Evolutionary conservation across 1,284 basidiomycete species (phyloP), one percentile per base, ranked within the genome.

Genomic region (Sparassis latifolia): DNA sequence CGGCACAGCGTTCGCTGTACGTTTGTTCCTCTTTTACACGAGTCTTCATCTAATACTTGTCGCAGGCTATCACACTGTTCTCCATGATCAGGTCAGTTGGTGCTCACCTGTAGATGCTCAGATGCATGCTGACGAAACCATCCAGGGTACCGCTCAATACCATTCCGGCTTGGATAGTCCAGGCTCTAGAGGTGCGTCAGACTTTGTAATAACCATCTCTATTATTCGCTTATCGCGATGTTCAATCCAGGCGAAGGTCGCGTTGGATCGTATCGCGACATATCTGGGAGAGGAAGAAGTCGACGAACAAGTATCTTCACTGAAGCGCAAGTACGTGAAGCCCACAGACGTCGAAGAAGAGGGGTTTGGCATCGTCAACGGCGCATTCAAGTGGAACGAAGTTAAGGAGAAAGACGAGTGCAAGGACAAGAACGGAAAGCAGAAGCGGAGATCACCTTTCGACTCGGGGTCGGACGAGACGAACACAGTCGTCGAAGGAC

Each of bases 221-320:
- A 20, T 20, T 20, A 20, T 20, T 20, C 20, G 20, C 20, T 20
- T 20, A 20, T 20, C 20, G 20, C 20, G 20, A 20, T 20, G 20
- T 20, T 20, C 20, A 20, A 20, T 20, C 20, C 20, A 92, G 77
- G 78, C 87, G 0, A 75, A 80, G 28, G 88, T 96, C 2, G 81
- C 89, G 0, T 65, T 95, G 30, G 78, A 89, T 46, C 86, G 93
- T 45, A 89, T 96, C 51, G 76, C 88, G 31, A 82, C 79, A 0
- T 96, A 87, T 66, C 76, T 96, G 7, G 75, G 77, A 4, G 92
- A 95, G 65, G 89, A 90, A 42, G 93, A 95, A 47, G 68, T 72
- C n/a, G 62, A 67, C 51, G 68, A 63, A 30, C 69, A 70, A 47
- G 69, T 72, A 1, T 72, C 70, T 5, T 62, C 61, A 0, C 59